phyloP scores from a whole-genome alignment of 257 asterid species.

The Penstemon davidsonii region DNA sequence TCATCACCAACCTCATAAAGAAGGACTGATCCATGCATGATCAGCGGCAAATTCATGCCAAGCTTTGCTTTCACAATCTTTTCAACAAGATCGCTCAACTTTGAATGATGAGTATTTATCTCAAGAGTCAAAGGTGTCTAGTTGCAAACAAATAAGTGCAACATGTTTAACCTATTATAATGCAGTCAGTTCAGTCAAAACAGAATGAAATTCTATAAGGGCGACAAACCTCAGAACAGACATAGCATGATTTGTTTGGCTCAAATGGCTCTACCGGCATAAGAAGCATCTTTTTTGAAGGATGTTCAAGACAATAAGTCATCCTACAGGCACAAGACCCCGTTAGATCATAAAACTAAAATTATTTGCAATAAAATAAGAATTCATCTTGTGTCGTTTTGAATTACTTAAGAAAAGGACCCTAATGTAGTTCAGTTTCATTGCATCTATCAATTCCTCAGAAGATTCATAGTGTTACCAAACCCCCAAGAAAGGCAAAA shows the following conservation, averaged over 20 bases:
- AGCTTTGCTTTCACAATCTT: conserved; percentile 86
- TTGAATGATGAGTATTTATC: conserved; percentile 70
- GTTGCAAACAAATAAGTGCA: conserved; percentile 28
- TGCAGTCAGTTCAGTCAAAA: conserved; percentile 6
- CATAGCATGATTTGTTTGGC: conserved; percentile 85
- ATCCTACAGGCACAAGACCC: conserved; percentile 54
- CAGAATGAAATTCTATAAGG: conserved; percentile 14
- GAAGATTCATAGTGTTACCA: not conserved
- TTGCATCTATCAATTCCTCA: conserved; percentile 3
- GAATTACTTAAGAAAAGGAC: not conserved
- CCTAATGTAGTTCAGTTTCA: conserved; percentile 11
- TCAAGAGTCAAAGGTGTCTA: conserved; percentile 94
- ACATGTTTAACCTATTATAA: not conserved
- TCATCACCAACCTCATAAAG: conserved; percentile 97
- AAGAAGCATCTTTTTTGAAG: conserved; percentile 86
- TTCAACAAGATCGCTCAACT: conserved; percentile 88
- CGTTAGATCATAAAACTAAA: conserved; percentile 11
- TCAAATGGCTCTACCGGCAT: conserved; percentile 98
- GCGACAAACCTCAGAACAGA: conserved; percentile 84
- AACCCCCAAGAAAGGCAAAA: too few relatives aligned
- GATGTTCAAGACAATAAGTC: conserved; percentile 97
- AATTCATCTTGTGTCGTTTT: not conserved
- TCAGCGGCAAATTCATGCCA: conserved; percentile 85
- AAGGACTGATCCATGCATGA: conserved; percentile 84
- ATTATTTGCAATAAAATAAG: not conserved